Percentiles rank a stretch among this genome's conserved stretches.
phyloP scores from a whole-genome alignment of 768 basidiomycete genomes.

The Suillus plorans region DNA sequence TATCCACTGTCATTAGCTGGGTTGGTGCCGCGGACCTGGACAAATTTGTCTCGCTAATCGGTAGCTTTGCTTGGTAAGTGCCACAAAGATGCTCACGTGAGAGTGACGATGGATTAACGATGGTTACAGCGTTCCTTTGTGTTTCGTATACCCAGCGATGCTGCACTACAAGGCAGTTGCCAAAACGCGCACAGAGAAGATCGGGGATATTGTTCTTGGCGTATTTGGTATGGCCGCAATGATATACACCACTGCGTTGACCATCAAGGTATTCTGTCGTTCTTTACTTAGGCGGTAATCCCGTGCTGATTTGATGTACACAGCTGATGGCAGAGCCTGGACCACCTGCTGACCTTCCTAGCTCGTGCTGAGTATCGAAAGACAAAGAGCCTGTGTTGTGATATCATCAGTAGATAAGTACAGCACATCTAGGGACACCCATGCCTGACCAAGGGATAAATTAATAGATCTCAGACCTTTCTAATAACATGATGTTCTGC shows the following conservation, averaged over 20 bases:
- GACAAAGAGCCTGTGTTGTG: background rate
- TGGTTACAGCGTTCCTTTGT: slow-evolving; percentile 75
- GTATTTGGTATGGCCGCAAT: slow-evolving; percentile 73
- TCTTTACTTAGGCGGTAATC: slow-evolving; percentile 1
- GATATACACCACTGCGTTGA: slow-evolving; percentile 79
- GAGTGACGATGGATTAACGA: slow-evolving; percentile 10
- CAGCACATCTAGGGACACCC: background rate
- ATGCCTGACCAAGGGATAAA: background rate
- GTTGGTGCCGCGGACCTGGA: slow-evolving; percentile 86
- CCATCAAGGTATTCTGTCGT: slow-evolving; percentile 53
- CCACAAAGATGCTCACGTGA: slow-evolving; percentile 2
- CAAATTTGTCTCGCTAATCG: slow-evolving; percentile 93
- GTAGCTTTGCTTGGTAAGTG: slow-evolving; percentile 89
- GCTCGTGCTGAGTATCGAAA: slow-evolving; percentile 23
- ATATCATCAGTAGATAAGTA: slow-evolving; percentile 1
- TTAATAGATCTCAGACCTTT: slow-evolving; percentile 1
- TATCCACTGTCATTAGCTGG: slow-evolving; percentile 83
- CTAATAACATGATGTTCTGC: background rate
- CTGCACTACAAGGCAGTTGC: slow-evolving; percentile 88
- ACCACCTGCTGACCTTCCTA: slow-evolving; percentile 38
- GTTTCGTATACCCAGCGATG: slow-evolving; percentile 93
- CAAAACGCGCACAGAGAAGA: slow-evolving; percentile 62
- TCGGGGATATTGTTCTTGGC: slow-evolving; percentile 70
- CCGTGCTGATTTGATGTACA: slow-evolving; percentile 11
- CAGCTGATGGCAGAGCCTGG: slow-evolving; percentile 64